Percentiles rank a stretch among this genome's conserved stretches.
phyloP scores from a whole-genome alignment of 305 asterid genomes.

The Fraxinus albicans region DNA sequence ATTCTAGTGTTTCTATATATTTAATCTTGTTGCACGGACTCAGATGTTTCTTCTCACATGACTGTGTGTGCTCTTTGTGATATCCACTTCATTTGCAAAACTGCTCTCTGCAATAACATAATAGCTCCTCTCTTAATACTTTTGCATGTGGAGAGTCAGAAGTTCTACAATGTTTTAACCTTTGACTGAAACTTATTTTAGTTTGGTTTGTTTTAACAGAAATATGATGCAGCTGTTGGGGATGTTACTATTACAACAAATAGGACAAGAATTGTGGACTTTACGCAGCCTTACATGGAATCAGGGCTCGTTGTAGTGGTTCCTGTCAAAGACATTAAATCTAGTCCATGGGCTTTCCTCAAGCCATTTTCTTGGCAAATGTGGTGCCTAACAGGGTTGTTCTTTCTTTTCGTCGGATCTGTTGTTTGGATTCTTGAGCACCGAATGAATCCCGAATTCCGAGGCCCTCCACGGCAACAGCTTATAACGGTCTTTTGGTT shows the following conservation, averaged over 20 bases:
- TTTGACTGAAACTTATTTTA: not conserved
- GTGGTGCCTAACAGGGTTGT: conserved; percentile 49
- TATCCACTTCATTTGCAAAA: not conserved
- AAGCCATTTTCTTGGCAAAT: conserved; percentile 52
- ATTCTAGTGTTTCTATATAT: not conserved
- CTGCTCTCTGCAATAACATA: not conserved
- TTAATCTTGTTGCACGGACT: not conserved
- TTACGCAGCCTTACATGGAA: conserved; percentile 54
- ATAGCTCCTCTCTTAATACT: not conserved
- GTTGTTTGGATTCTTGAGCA: conserved; percentile 76
- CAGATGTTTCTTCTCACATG: not conserved
- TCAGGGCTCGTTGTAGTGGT: conserved; percentile 60
- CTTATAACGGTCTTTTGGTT: conserved; percentile 32
- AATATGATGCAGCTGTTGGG: conserved; percentile 54
- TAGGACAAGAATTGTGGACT: conserved; percentile 57
- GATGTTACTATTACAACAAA: conserved; percentile 53
- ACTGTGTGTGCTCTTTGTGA: not conserved
- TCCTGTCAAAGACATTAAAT: conserved; percentile 36
- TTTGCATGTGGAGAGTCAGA: not conserved
- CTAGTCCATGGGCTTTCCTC: conserved; percentile 58
- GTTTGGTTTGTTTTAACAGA: conserved; percentile 26
- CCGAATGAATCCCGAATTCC: conserved; percentile 64
- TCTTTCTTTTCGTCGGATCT: conserved; percentile 50
- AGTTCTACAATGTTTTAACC: not conserved
- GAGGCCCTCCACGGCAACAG: conserved; percentile 67